A percentile compares a stretch with the other conserved stretches of the same genome.
phyloP scores from a whole-genome alignment of 2,329 filamentous ascomycete species.

The Helicocarpus griseus region DNA sequence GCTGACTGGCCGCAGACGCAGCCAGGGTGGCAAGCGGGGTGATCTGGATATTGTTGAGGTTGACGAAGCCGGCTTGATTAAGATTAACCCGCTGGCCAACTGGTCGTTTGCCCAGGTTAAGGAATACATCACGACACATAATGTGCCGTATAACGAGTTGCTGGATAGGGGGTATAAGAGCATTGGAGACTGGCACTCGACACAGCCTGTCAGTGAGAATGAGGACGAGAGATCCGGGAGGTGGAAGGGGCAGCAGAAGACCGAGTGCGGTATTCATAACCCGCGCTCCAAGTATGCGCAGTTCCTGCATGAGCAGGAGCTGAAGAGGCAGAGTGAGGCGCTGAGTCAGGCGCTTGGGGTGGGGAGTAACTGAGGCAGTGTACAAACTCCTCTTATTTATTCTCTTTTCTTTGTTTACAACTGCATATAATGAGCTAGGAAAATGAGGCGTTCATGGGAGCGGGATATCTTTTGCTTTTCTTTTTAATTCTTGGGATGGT shows the following conservation, averaged over 20 bases:
- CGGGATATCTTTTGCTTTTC: background rate
- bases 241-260: constrained; percentile 95
- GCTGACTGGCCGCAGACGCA: constrained; percentile 80
- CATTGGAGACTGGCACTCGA: constrained; percentile 96
- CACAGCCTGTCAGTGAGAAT: constrained; percentile 74
- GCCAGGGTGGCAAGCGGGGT: constrained; percentile 86
- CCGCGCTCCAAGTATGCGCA: constrained; percentile 87
- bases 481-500: background rate
- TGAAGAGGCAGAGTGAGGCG: constrained; percentile 53
- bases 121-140: constrained; percentile 72
- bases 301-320: constrained; percentile 65
- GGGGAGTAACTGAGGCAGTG: constrained; percentile 6
- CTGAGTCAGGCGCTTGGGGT: constrained; percentile 34
- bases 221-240: constrained; percentile 94
- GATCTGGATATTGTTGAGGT: constrained; percentile 86
- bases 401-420: background rate
- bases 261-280: constrained; percentile 98
- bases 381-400: background rate
- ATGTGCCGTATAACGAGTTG: constrained; percentile 88
- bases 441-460: background rate
- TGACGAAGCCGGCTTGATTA: constrained; percentile 83
- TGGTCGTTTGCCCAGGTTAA: constrained; percentile 90
- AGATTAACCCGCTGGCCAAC: constrained; percentile 94
- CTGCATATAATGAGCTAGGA: background rate
- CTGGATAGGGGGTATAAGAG: constrained; percentile 96